A percentile compares a stretch with the other conserved stretches of the same genome.
Evolutionary conservation across 345 rosid species (phyloP).

Genomic region (Trapa bicornis): DNA sequence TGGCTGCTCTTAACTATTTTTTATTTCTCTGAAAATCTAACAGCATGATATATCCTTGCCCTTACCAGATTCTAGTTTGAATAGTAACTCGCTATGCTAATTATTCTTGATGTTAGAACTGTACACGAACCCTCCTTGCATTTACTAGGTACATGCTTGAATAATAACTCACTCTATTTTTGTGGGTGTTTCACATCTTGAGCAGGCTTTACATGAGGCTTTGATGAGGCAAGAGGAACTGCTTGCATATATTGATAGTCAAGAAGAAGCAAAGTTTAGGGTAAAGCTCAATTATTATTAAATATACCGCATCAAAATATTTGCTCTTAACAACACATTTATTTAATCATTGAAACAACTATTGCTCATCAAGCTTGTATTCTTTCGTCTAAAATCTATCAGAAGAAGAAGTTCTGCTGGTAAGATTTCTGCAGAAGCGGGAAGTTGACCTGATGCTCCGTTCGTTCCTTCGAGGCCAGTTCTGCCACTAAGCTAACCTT

Average conservation of each 20-base stretch:
- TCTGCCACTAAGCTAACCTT: neutral
- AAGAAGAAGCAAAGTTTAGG: conserved; percentile 61
- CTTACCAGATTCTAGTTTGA: too few relatives aligned
- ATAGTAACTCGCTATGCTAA: too few relatives aligned
- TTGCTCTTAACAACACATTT: neutral
- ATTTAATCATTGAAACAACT: too few relatives aligned
- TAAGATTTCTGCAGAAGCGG: conserved; percentile 15
- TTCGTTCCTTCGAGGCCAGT: neutral
- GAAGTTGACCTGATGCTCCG: neutral
- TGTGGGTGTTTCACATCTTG: neutral
- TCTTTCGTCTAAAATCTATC: conserved; percentile 6
- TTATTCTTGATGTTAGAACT: neutral
- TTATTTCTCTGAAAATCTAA: too few relatives aligned
- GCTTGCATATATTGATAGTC: conserved; percentile 84
- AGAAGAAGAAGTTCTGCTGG: conserved; percentile 70
- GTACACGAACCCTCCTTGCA: neutral
- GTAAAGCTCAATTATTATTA: conserved; percentile 17
- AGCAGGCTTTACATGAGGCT: conserved; percentile 86
- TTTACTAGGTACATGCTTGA: neutral
- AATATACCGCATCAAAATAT: neutral
- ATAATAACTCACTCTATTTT: neutral
- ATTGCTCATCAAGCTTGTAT: neutral
- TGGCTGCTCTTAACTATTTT: too few relatives aligned
- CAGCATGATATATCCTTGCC: neutral
- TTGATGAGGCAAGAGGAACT: conserved; percentile 93